phyloP scores from a whole-genome alignment of 1,284 basidiomycete genomes.

The Cryptococcus maquisensis region DNA sequence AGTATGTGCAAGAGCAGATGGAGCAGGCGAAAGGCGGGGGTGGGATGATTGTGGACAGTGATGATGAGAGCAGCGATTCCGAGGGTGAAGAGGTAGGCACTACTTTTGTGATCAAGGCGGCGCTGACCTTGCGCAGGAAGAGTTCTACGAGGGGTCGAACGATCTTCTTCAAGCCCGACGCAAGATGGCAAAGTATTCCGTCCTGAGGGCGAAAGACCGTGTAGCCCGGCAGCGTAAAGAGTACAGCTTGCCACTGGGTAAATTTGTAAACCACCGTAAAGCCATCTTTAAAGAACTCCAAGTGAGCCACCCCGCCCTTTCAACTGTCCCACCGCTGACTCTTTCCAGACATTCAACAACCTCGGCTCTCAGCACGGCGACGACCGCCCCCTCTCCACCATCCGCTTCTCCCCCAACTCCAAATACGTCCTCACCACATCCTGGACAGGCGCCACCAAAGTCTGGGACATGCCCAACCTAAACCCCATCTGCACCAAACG shows the following conservation, averaged over 20 bases:
- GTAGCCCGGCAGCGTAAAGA: slow-evolving; percentile 84
- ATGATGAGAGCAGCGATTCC: slow-evolving; percentile 51
- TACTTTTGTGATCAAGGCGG: neutral
- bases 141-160: slow-evolving; percentile 90
- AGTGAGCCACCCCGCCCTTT: slow-evolving; percentile 52
- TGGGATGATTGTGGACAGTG: slow-evolving; percentile 56
- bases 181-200: slow-evolving; percentile 82
- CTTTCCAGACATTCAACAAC: slow-evolving; percentile 72
- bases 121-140: slow-evolving; percentile 60
- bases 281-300: slow-evolving; percentile 84
- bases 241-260: slow-evolving; percentile 79
- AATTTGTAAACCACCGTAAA: slow-evolving; percentile 85
- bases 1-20: slow-evolving; percentile 85
- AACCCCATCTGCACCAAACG: slow-evolving; percentile 67
- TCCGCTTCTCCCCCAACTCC: slow-evolving; percentile 90
- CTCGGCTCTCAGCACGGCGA: slow-evolving; percentile 97
- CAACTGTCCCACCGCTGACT: neutral
- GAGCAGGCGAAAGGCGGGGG: slow-evolving; percentile 56
- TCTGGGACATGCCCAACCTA: slow-evolving; percentile 92
- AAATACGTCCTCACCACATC: slow-evolving; percentile 83
- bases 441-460: slow-evolving; percentile 90
- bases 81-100: slow-evolving; percentile 61
- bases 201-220: slow-evolving; percentile 85
- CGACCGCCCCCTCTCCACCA: slow-evolving; percentile 86
- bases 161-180: slow-evolving; percentile 78